phyloP scores from a whole-genome alignment of 768 basidiomycete species.

The Mycena olivaceomarginata region DNA sequence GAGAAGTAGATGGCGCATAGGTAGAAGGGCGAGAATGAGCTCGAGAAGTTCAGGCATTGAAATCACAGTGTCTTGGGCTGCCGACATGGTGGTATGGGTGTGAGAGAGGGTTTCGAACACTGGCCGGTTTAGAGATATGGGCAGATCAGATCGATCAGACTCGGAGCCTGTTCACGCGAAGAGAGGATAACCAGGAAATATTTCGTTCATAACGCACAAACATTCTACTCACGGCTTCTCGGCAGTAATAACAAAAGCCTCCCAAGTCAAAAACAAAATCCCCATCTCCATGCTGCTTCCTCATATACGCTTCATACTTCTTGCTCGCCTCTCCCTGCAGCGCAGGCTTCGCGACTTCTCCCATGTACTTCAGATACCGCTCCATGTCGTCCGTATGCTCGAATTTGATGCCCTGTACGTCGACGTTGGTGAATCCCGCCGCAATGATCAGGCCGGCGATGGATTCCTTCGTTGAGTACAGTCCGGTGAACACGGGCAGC shows the following conservation, averaged over 20 bases:
- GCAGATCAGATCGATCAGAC: no score
- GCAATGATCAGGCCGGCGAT: neutral
- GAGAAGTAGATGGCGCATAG: no score
- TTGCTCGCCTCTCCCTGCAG: neutral
- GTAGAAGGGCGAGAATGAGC: no score
- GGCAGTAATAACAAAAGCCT: constrained; percentile 21
- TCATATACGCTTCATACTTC: constrained; percentile 19
- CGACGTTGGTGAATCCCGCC: constrained; percentile 28
- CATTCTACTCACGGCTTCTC: neutral
- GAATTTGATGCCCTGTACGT: neutral
- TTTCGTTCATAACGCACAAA: no score
- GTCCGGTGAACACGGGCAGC: constrained; percentile 25
- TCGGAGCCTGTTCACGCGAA: no score
- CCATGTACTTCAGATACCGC: neutral
- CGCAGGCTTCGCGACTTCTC: neutral
- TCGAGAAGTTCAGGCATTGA: no score
- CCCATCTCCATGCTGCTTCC: neutral
- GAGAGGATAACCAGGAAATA: no score
- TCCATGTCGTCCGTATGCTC: constrained; percentile 4
- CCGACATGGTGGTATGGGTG: no score
- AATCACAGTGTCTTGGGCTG: no score
- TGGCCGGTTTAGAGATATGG: no score
- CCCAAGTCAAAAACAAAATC: constrained; percentile 26
- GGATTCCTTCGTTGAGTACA: neutral
- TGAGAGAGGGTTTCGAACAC: no score